These are phyloP conservation scores for Lasiodiplodia theobromae DNA, from an alignment of 2,329 filamentous ascomycete species.

Conservation along the genomic window DNA sequence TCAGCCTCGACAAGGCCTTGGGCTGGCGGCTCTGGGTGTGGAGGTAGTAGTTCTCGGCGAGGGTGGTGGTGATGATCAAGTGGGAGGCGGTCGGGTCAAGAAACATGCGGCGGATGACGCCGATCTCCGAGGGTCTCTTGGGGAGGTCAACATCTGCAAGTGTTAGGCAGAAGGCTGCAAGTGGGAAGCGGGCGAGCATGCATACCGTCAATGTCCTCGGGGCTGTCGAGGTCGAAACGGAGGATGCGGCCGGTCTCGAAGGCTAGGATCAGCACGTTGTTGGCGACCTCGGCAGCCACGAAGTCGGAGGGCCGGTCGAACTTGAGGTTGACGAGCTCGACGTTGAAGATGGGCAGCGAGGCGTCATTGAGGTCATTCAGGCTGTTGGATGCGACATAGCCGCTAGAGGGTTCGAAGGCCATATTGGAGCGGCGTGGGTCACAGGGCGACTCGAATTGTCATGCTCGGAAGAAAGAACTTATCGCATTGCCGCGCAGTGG, in stretches of 20 bases:
- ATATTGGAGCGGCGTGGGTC: constrained; percentile 51
- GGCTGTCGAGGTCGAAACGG: constrained; percentile 90
- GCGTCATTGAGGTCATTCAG: constrained; percentile 66
- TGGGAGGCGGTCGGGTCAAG: constrained; percentile 97
- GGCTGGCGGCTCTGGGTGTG: constrained; percentile 93
- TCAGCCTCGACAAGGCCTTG: constrained; percentile 79
- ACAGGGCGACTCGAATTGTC: not conserved
- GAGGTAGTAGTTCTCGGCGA: constrained; percentile 97
- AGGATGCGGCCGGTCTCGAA: constrained; percentile 91
- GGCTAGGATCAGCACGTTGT: constrained; percentile 93
- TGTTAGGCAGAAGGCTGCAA: not conserved
- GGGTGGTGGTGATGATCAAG: constrained; percentile 86
- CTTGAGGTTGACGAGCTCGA: constrained; percentile 89
- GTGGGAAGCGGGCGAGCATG: not conserved
- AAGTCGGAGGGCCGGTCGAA: constrained; percentile 96
- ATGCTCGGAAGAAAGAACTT: not conserved
- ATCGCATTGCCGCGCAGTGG: constrained; percentile 6
- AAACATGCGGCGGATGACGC: constrained; percentile 94
- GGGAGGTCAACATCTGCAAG: constrained; percentile 89
- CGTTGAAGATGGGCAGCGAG: constrained; percentile 87
- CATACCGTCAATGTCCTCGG: constrained; percentile 84
- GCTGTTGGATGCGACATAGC: constrained; percentile 73
- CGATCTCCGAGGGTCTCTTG: constrained; percentile 88
- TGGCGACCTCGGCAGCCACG: constrained; percentile 93
- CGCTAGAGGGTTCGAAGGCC: constrained; percentile 74